A percentile compares a stretch with the other conserved stretches of the same genome.
Conservation (phyloP, 805 yeast genomes). For the Saturnispora halmiae region DNA sequence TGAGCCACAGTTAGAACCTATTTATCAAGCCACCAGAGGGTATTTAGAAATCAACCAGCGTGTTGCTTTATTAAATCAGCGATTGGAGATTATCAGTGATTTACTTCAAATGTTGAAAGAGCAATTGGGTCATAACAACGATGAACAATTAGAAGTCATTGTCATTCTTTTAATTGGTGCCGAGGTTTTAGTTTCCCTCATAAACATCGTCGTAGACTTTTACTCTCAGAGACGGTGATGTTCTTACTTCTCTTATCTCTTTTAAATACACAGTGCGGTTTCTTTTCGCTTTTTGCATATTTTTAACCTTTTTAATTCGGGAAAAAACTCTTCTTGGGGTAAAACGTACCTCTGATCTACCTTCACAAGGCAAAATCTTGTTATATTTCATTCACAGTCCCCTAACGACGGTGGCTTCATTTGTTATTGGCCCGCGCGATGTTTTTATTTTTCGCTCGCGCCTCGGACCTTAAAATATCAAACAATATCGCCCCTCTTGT, state of each 20-base stretch:
- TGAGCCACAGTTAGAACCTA: constrained; percentile 95
- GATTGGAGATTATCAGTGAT: constrained; percentile 90
- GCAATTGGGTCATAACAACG: constrained; percentile 91
- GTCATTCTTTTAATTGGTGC: constrained; percentile 88
- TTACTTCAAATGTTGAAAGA: constrained; percentile 93
- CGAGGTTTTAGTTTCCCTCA: constrained; percentile 79
- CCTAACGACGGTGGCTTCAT: too few relatives aligned
- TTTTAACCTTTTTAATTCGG: too few relatives aligned
- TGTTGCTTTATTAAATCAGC: constrained; percentile 79
- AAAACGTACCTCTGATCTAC: too few relatives aligned
- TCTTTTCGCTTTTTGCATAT: too few relatives aligned
- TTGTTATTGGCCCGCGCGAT: too few relatives aligned
- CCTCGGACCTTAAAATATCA: too few relatives aligned
- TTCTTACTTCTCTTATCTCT: too few relatives aligned
- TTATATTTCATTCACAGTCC: too few relatives aligned
- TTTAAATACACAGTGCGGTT: too few relatives aligned
- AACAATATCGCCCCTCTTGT: not conserved
- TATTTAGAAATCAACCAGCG: constrained; percentile 92
- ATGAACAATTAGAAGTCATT: constrained; percentile 83
- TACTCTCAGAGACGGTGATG: constrained; percentile 15
- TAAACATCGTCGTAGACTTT: constrained; percentile 52
- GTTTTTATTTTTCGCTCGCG: too few relatives aligned
- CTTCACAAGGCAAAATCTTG: too few relatives aligned
- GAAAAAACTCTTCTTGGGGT: too few relatives aligned
- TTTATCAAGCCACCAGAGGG: constrained; percentile 94